Base-by-base conservation (phyloP, 2,329 filamentous ascomycete genomes). In the Sarocladium strictum region DNA sequence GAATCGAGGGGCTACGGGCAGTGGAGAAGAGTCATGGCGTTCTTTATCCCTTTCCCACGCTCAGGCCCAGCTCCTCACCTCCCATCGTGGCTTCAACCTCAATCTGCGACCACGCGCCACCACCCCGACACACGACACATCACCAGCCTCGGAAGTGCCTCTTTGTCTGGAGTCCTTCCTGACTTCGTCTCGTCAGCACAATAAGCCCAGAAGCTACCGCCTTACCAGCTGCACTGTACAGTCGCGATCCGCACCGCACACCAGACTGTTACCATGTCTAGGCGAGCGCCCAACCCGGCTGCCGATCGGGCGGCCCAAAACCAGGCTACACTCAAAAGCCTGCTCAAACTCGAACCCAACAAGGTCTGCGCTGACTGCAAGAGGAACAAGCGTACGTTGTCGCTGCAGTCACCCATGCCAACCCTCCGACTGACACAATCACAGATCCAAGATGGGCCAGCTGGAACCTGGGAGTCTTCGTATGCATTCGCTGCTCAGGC, bases 291-390 rank as follows among this genome's bases (percentile, higher is more conserved):
- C 57, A 89, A 90, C 73, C 85, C 89, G 67, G 85, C 85, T 60
- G 88, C 90, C 62, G 90, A 96, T 73, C 86, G 90, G 72, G 89
- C 91, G 65, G 92, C 92, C 65, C 89, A 95, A 74, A 99, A 99
- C 75, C 87, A 90, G 71, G 85, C 87, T 69, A 95, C 91, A 43
- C 90, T 99, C 72, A 97, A 97, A 79, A 91, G 83, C 68, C 82
- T 99, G 63, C 79, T 97, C 69, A 99, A 97, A 76, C 76, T 99
- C 62, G 93, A 97, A 67, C 77, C 85, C 59, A 99, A 99, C 77
- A 99, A 99, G 78, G 84, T 89, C 68, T 99, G 94, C 78, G 90
- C 93, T 58, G 94, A 99, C 72, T 99, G 94, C 83, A 99, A 99
- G 79, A 86, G 88, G 70, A 99, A 97, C 78, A 99, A 97, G 73